phyloP scores from a whole-genome alignment of 148 eudicot genomes.

The Chenopodium quinoa region DNA sequence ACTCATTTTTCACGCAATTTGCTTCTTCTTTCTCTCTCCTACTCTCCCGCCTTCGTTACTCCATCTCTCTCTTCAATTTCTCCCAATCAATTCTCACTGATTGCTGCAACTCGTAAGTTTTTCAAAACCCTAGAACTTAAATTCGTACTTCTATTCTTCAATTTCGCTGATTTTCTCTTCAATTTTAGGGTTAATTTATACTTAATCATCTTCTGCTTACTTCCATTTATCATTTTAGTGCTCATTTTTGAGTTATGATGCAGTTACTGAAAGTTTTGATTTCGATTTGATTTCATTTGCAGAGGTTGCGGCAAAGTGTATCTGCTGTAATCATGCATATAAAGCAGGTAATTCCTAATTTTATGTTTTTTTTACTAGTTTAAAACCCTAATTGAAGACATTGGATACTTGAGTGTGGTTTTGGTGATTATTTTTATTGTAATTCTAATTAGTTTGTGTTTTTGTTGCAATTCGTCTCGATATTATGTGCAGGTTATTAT shows the following conservation, averaged over 20 bases:
- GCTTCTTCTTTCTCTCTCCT: neutral
- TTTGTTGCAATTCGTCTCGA: neutral
- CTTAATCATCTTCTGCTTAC: neutral
- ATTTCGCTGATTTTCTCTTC: constrained; percentile 8
- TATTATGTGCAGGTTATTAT: constrained; percentile 59
- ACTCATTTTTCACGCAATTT: neutral
- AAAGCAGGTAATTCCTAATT: constrained; percentile 54
- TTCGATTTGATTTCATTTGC: constrained; percentile 13
- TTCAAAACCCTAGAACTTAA: constrained; percentile 27
- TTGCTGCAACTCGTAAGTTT: constrained; percentile 11
- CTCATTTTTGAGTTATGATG: neutral
- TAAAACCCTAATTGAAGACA: constrained; percentile 11
- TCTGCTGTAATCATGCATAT: constrained; percentile 51
- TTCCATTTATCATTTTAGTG: neutral
- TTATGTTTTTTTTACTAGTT: neutral
- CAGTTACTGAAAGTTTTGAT: neutral
- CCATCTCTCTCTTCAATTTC: constrained; percentile 9
- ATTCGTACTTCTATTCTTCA: neutral
- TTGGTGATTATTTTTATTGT: neutral
- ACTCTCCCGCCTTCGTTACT: constrained; percentile 20
- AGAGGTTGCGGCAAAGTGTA: constrained; percentile 18
- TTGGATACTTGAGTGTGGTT: neutral
- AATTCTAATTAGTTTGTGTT: neutral
- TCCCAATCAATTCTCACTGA: neutral
- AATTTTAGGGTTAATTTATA: neutral